Evolutionary conservation across 2,329 filamentous ascomycete species (phyloP), one percentile per base, ranked within the genome.

Genomic region (Nothophaeocryptopus gaeumannii): DNA sequence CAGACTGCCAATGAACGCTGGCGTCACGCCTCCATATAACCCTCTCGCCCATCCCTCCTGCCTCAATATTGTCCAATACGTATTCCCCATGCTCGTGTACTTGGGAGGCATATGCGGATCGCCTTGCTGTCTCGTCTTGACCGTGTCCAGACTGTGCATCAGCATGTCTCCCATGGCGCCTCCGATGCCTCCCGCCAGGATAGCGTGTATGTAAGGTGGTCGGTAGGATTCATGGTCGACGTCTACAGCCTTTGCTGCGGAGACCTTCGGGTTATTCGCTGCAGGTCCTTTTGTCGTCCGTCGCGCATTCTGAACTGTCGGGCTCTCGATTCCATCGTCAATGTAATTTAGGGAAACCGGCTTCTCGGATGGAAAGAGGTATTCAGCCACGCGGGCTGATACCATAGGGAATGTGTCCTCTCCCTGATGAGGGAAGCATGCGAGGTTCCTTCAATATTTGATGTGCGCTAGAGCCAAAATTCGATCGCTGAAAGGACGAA

Each of bases 91-190:
- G 12, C 89, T 92, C 9, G 87, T 86, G 73, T 99, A 99, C 72
- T 88, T 95, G 1, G 93, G 87, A 15, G 93, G 93, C 53, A 96
- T 81, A 67, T 93, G 86, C 38, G 92, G 91, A 66, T 97, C 93
- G 64, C 92, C 93, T 72, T 99, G 93, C 70, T 99, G 95, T 61
- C 93, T 83, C 39, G 93, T 99, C 74, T 99, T 99, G 63, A 99
- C 93, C 1, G 93, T 99, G 71, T 99, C 93, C 65, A 99, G 81
- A 39, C 92, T 97, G 74, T 99, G 93, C 93, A 99, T 99, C 59
- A 99, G 77, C 80, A 99, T 87, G 71, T 99, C 93, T 51, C 95
- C 93, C 48, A 87, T 95, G 12, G 88, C 91, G 45, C 93, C 93
- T 65, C 95, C 93, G 45, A 95, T 77, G 53, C 92, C 93, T 65